phyloP scores from a whole-genome alignment of 1,284 basidiomycete genomes.

The Vanrija sp. region DNA sequence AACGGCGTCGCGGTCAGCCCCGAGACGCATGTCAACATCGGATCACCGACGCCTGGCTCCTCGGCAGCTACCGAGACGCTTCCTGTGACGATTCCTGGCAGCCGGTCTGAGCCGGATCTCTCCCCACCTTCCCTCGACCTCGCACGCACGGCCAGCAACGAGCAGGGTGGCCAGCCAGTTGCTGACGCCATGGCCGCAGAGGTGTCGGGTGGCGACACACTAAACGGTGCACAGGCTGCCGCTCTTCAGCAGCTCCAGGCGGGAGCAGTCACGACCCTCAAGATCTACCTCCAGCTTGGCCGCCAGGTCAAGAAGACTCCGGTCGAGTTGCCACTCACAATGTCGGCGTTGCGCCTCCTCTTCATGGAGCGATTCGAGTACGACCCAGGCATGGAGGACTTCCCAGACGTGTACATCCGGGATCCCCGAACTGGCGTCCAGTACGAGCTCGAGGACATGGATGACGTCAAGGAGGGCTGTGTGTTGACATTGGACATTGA shows the following conservation, averaged over 20 bases:
- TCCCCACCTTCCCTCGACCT: no score
- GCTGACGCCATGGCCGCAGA: background rate
- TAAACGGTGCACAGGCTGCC: background rate
- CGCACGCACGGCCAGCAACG: no score
- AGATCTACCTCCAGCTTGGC: conserved; percentile 76
- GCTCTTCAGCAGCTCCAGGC: background rate
- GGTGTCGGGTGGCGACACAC: background rate
- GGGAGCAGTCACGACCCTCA: background rate
- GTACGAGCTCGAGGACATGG: conserved; percentile 92
- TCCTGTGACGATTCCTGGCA: no score
- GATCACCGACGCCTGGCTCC: no score
- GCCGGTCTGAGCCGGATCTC: no score
- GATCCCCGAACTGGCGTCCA: conserved; percentile 86
- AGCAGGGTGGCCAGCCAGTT: no score
- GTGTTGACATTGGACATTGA: conserved; percentile 91
- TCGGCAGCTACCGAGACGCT: no score
- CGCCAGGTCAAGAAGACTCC: conserved; percentile 84
- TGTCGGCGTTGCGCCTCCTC: conserved; percentile 54
- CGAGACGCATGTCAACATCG: no score
- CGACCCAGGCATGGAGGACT: conserved; percentile 86
- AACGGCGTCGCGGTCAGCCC: background rate
- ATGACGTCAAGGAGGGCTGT: conserved; percentile 85
- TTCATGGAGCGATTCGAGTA: conserved; percentile 96
- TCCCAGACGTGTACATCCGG: conserved; percentile 91
- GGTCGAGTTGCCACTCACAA: conserved; percentile 62